phyloP scores from a whole-genome alignment of 2,329 filamentous ascomycete species.

The Monosporascus cannonballus region DNA sequence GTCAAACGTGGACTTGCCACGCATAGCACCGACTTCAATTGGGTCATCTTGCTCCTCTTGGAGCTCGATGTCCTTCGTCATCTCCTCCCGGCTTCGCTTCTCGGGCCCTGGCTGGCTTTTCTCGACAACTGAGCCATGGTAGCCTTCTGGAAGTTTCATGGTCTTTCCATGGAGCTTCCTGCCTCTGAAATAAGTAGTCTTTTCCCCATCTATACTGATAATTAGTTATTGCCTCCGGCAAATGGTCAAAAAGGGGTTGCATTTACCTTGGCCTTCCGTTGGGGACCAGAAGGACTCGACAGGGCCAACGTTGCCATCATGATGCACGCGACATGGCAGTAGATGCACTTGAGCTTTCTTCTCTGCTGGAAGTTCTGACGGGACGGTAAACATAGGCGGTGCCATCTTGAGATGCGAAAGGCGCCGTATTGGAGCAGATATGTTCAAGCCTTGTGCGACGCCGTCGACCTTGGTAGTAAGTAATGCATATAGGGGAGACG shows the following conservation, averaged over 20 bases:
- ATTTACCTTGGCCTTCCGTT: slow-evolving; percentile 37
- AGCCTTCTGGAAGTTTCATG: slow-evolving; percentile 63
- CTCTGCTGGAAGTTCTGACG: slow-evolving; percentile 8
- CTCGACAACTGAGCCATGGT: slow-evolving; percentile 57
- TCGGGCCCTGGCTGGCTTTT: slow-evolving; percentile 33
- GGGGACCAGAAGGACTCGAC: slow-evolving; percentile 67
- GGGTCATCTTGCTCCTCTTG: slow-evolving; percentile 39
- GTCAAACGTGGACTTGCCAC: slow-evolving; percentile 64
- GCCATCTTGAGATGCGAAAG: slow-evolving; percentile 17
- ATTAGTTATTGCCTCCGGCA: slow-evolving; percentile 3
- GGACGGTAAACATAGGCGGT: slow-evolving; percentile 19
- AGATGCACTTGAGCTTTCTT: slow-evolving; percentile 42
- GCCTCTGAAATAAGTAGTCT: slow-evolving; percentile 68
- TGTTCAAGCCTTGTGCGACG: too few relatives aligned
- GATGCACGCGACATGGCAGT: slow-evolving; percentile 73
- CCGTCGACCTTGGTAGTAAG: neutral
- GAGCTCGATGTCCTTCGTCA: slow-evolving; percentile 33
- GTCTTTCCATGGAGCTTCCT: slow-evolving; percentile 67
- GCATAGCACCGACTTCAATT: slow-evolving; percentile 49
- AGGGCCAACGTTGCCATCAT: slow-evolving; percentile 65
- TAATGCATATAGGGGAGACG: neutral
- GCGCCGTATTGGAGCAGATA: neutral
- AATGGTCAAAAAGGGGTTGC: slow-evolving; percentile 4
- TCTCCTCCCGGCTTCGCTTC: slow-evolving; percentile 17
- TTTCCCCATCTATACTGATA: slow-evolving; percentile 39